Base-by-base conservation (phyloP, 306 rosid species). In the Canavalia ensiformis region DNA sequence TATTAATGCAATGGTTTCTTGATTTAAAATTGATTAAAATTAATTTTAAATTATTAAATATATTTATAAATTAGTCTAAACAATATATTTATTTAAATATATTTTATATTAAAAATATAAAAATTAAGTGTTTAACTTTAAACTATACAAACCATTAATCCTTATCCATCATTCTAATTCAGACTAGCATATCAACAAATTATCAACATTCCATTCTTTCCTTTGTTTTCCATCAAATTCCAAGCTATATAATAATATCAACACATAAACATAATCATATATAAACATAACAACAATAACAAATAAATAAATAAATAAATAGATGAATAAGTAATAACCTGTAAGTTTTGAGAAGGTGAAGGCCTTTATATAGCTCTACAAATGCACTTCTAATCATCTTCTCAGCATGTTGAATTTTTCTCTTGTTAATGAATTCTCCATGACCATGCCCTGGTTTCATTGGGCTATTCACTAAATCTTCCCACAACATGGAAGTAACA, bases 341-440 rank as follows among this genome's bases (percentile, higher is more conserved):
- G 90, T 91, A 95, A 41, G 90, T 90, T 86, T 81, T 92, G 34
- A 93, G 96, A 11, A 93, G 87, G 57, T 81, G 87, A 69, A 95
- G 97, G 44, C 87, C 94, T 87, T 84, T 92, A 69, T 93, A 95
- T 81, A 93, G 97, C 86, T 92, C 99, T 1, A 93, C 93, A 80
- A 87, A 93, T 1, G 99, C 97, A 10, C 88, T 87, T 84, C 99
- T 80, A 18, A 93, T 88, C 87, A 88, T 88, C 83, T 95, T 95
- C 74, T 95, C 92, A 47, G 96, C 94, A 69, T 83, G 84, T 62
- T 95, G 97, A 37, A 95, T 87, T 85, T 93, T 95, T 75, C 93
- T 95, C 74, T 84, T 81, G 75, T 82, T 87, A 13, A 92, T 74
- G 74, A 77, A 82, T 6, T 93, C 98, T 6, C 88, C 89, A 4